Base-by-base conservation (phyloP, 805 yeast species). In the Nakazawaea sp. region DNA sequence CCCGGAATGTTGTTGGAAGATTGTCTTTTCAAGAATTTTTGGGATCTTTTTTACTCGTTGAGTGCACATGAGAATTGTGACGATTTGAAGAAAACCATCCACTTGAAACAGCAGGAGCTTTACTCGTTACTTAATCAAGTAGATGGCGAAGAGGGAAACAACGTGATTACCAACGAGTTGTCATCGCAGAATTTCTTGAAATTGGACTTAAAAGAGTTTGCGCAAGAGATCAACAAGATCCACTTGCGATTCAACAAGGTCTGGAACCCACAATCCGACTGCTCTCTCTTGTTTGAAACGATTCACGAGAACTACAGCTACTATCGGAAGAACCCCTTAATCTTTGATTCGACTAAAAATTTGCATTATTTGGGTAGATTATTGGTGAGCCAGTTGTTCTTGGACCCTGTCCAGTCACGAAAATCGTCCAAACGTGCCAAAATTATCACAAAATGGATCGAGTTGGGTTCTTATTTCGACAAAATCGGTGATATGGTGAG, bases 401-500 rank as follows among this genome's bases (percentile, higher is more conserved):
- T 68, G 21, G 79, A 75, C 43, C 49, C 58, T n/a, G 47, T 45
- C 13, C 54, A 48, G 18, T 52, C 61, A 3, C 49, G 50, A 6
- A 43, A 48, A 15, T 44, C 61, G 10, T 72, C 64, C 41, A 53
- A 56, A 21, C 69, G 92, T 41, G 94, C 94, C 1, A 59, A 71
- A 29, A 50, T 88, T 4, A 55, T 90, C 26, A 76, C 78, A 32
- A 81, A 77, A 52, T 90, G 97, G 97, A 82, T 89, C 30, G 77
- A 78, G 43, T 64, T 90, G 30, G 97, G 96, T 3, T 75, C 81
- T 44, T 62, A 66, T 19, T 72, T 90, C 43, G 92, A 86, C 50
- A 74, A 73, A 42, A 62, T 74, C 21, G 97, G 97, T 34, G 95
- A 90, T 53, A 86, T 87, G 89, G 89, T 88, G 0, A 80, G 92